Evolutionary conservation across 768 basidiomycete species (phyloP), one percentile per base, ranked within the genome.

Genomic region (Hericium erinaceus): DNA sequence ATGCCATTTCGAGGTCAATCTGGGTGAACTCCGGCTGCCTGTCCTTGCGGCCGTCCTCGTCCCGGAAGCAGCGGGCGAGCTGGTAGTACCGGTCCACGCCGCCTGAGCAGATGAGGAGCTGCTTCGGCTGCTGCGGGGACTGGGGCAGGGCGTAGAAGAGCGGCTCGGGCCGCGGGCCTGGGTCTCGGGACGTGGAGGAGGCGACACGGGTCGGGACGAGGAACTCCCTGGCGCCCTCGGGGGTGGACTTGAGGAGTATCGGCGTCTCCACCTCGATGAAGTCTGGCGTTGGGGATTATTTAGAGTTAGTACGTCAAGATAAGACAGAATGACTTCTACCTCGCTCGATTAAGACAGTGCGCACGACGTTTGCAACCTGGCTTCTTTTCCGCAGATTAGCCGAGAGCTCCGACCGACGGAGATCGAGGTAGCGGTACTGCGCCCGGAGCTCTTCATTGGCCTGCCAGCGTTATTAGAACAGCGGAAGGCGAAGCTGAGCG

Each of bases 11-110:
- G 60, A 98, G 72, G 82, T 98, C 95, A 60, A 98, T 77, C 73
- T 98, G 95, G 20, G 95, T 98, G 72, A 98, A 98, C 70, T 98
- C 95, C 0, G 95, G 94, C 67, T 98, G 95, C 48, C 95, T 80
- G 69, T 98, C 95, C 70, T 89, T 94, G 57, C 95, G 80, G 4
- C 94, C 93, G 66, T 92, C 92, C 71, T 98, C 95, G 70, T 98
- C 95, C 48, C 95, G 82, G 77, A 98, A 98, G 72, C 95, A 98
- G 62, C 83, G 83, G 13, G 95, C 95, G 55, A 98, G 77, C 69
- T 98, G 95, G 72, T 83, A 98, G 72, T 98, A 98, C 62, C 80
- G 83, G 66, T 92, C 88, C n/a, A 95, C 78, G 3, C 79, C 84
- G 16, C 94, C 95, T 9, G 94, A 95, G 60, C 87, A 86, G 22